phyloP scores from a whole-genome alignment of 2,329 filamentous ascomycete genomes.

The Penicillium thymicola region DNA sequence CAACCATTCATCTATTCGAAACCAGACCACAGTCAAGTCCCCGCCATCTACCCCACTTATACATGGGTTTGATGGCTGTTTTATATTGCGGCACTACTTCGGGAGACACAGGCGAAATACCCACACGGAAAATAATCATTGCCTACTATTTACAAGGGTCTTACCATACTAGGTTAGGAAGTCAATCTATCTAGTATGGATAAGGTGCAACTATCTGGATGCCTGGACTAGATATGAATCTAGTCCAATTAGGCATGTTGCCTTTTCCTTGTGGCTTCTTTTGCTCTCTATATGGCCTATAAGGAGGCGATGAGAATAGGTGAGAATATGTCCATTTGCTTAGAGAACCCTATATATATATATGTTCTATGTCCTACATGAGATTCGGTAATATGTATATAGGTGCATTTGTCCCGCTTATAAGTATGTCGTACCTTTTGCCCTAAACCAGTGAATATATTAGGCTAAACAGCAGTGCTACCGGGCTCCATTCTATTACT shows the following conservation, averaged over 20 bases:
- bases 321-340: background rate
- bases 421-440: background rate
- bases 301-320: background rate
- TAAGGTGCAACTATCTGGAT: background rate
- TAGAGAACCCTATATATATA: too few species aligned
- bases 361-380: background rate
- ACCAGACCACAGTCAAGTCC: background rate
- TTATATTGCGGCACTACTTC: background rate
- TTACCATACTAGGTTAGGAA: background rate
- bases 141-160: background rate
- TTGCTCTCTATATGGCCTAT: too few species aligned
- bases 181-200: background rate
- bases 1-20: background rate
- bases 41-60: background rate
- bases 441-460: background rate
- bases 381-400: background rate
- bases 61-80: too few species aligned
- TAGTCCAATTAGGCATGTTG: background rate
- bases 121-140: background rate
- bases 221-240: background rate
- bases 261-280: background rate
- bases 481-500: background rate
- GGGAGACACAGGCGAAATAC: background rate
- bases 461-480: too few species aligned
- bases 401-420: background rate